Evolutionary conservation across 768 basidiomycete genomes (phyloP).

Genomic region (Crassisporium funariophilum): DNA sequence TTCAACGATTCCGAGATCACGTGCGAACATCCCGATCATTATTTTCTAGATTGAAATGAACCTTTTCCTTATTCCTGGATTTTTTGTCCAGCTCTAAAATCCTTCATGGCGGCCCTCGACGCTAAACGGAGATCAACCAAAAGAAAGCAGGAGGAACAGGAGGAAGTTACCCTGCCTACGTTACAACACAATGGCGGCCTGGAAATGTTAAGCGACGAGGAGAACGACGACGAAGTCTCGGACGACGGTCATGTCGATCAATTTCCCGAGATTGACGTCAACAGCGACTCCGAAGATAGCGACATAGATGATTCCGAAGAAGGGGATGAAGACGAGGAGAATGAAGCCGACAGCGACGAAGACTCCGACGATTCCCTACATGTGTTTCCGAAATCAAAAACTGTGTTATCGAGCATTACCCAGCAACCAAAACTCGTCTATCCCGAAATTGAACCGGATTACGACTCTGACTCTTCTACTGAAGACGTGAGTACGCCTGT

Average conservation of each 20-base stretch:
- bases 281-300: slow-evolving; percentile 54
- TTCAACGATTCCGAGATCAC: too few species aligned
- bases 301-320: slow-evolving; percentile 36
- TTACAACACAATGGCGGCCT: slow-evolving; percentile 48
- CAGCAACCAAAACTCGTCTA: slow-evolving; percentile 83
- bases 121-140: too few species aligned
- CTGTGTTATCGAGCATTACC: slow-evolving; percentile 76
- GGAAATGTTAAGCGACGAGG: slow-evolving; percentile 80
- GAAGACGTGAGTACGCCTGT: slow-evolving; percentile 69
- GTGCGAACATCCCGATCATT: too few species aligned
- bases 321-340: slow-evolving; percentile 45
- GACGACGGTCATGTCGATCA: slow-evolving; percentile 67
- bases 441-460: slow-evolving; percentile 87
- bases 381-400: slow-evolving; percentile 66
- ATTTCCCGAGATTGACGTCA: slow-evolving; percentile 69
- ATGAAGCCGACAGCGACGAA: slow-evolving; percentile 37
- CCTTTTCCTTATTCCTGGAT: too few species aligned
- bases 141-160: slow-evolving; percentile 54
- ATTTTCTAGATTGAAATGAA: too few species aligned
- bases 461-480: slow-evolving; percentile 89
- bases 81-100: too few species aligned
- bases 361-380: slow-evolving; percentile 51
- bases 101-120: too few species aligned
- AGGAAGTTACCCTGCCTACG: slow-evolving; percentile 32
- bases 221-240: slow-evolving; percentile 47